phyloP scores from a whole-genome alignment of 1,139 yeast species.

The Maudiozyma humilis region DNA sequence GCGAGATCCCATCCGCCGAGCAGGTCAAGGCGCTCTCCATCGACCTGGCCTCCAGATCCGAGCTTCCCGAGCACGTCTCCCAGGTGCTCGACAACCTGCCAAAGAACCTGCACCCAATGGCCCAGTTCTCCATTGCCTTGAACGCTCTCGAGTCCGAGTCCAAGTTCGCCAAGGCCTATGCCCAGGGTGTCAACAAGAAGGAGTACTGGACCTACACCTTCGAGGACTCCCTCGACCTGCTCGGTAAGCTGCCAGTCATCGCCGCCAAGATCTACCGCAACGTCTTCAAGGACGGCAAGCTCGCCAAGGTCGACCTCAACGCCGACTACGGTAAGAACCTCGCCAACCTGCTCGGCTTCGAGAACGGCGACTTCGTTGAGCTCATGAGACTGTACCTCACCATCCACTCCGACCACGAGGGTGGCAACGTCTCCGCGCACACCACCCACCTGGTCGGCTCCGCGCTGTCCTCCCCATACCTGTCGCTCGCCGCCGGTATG shows the following conservation, averaged over 20 bases:
- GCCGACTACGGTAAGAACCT: slow-evolving; percentile 91
- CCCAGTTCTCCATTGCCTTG: slow-evolving; percentile 60
- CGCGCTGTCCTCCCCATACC: slow-evolving; percentile 36
- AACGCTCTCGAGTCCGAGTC: slow-evolving; percentile 54
- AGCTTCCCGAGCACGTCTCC: slow-evolving; percentile 47
- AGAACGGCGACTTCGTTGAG: slow-evolving; percentile 35
- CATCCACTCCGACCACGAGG: slow-evolving; percentile 41
- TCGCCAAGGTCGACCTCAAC: slow-evolving; percentile 57
- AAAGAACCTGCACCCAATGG: slow-evolving; percentile 57
- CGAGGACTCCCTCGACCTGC: slow-evolving; percentile 55
- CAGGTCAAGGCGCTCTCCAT: slow-evolving; percentile 47
- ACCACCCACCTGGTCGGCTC: slow-evolving; percentile 39
- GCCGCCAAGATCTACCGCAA: slow-evolving; percentile 63
- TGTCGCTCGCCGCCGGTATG: slow-evolving; percentile 37
- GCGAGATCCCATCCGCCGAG: slow-evolving; percentile 50
- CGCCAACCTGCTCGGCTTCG: slow-evolving; percentile 71
- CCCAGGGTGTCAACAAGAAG: slow-evolving; percentile 55
- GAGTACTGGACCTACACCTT: slow-evolving; percentile 63
- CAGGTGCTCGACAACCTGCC: slow-evolving; percentile 50
- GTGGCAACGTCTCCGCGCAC: slow-evolving; percentile 41
- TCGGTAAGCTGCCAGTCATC: slow-evolving; percentile 59
- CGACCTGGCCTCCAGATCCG: slow-evolving; percentile 52
- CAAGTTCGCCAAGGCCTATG: slow-evolving; percentile 61
- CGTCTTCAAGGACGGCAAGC: slow-evolving; percentile 46
- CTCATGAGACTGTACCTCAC: slow-evolving; percentile 38